Evolutionary conservation across 257 asterid genomes (phyloP).

Genomic region (Ligustrum vulgare): DNA sequence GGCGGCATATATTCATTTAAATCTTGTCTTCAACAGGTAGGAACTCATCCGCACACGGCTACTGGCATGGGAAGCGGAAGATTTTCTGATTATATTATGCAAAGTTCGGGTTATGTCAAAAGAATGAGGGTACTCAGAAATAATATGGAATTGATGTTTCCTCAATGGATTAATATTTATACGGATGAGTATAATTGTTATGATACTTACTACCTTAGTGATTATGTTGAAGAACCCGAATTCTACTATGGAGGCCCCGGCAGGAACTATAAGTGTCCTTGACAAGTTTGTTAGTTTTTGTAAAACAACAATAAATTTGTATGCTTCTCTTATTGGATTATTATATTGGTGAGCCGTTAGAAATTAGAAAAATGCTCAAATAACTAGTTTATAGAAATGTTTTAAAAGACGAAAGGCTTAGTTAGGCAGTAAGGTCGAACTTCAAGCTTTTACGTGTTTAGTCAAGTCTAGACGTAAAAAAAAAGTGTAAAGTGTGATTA

Average conservation of each 20-base stretch:
- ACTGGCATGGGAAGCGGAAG: conserved; percentile 65
- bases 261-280: conserved; percentile 40
- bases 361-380: too few relatives aligned
- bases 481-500: too few relatives aligned
- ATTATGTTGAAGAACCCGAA: conserved; percentile 63
- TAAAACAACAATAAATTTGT: not conserved
- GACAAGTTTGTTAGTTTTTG: not conserved
- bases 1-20: not conserved
- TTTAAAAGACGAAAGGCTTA: too few relatives aligned
- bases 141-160: conserved; percentile 31
- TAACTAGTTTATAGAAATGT: too few relatives aligned
- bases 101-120: conserved; percentile 40
- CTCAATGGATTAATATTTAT: conserved; percentile 35
- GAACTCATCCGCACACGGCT: conserved; percentile 48
- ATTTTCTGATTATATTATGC: conserved; percentile 24
- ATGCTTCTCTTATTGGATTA: not conserved
- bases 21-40: conserved; percentile 11
- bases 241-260: conserved; percentile 79
- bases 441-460: too few relatives aligned
- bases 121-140: conserved; percentile 51
- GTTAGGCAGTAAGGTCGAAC: too few relatives aligned
- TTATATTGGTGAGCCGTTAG: too few relatives aligned
- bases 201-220: conserved; percentile 23
- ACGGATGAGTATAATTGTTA: conserved; percentile 64
- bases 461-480: too few relatives aligned